These are phyloP conservation scores for Neurospora sp. DNA, from an alignment of 495 filamentous ascomycete species.

Conservation along the genomic window DNA sequence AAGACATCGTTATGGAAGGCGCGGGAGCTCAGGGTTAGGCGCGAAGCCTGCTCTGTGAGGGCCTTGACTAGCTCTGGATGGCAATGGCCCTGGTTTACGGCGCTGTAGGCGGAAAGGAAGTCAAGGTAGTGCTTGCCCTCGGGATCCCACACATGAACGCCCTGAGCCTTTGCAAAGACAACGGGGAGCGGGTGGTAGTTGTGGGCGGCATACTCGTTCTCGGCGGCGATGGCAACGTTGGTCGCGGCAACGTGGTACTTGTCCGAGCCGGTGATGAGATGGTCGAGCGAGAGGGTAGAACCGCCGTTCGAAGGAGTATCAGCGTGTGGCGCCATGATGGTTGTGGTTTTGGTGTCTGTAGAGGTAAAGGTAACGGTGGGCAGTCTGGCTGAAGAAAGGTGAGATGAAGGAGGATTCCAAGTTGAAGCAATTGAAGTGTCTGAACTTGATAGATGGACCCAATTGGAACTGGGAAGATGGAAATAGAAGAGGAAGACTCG, in stretches of 20 bases:
- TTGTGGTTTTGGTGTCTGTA: not conserved
- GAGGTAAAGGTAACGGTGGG: not conserved
- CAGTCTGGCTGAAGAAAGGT: not conserved
- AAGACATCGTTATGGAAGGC: conserved; percentile 99
- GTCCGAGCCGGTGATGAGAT: conserved; percentile 24
- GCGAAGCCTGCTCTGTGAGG: conserved; percentile 78
- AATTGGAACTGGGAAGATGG: not conserved
- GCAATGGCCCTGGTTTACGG: conserved; percentile 98
- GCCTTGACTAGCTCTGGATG: conserved; percentile 91
- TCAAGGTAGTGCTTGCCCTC: conserved; percentile 96
- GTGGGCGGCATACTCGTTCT: conserved; percentile 83
- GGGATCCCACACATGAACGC: conserved; percentile 90
- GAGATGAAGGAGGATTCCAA: not conserved
- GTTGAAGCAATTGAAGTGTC: not conserved
- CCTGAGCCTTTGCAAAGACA: conserved; percentile 74
- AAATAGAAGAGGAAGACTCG: not conserved
- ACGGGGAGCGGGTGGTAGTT: conserved; percentile 98
- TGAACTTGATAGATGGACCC: not conserved
- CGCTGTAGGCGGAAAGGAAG: conserved; percentile 95
- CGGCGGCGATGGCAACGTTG: conserved; percentile 64
- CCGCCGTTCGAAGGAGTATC: conserved; percentile 14
- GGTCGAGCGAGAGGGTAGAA: conserved; percentile 20
- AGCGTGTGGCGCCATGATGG: conserved; percentile 50
- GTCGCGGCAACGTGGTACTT: conserved; percentile 75
- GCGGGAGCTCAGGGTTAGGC: conserved; percentile 85